Percentiles rank a stretch among this genome's conserved stretches.
phyloP scores from a whole-genome alignment of 331 rosid species.

The Prunus yedoensis region DNA sequence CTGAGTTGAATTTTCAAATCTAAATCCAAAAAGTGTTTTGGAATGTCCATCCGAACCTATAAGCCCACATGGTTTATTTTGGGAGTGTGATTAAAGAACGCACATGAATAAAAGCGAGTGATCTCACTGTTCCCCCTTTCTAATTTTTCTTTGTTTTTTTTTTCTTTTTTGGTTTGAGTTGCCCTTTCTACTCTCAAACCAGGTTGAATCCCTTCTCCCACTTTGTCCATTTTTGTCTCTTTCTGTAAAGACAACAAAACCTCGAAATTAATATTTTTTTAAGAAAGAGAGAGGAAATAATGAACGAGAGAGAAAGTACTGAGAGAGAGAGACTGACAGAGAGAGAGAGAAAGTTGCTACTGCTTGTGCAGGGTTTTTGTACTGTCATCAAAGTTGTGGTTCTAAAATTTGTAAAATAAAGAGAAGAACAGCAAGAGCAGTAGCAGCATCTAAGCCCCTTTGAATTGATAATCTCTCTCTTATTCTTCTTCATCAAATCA shows the following conservation, averaged over 20 bases:
- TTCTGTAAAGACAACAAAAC: conserved; percentile 19
- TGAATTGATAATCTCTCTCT: not conserved
- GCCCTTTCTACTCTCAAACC: not conserved
- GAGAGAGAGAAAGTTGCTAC: not conserved
- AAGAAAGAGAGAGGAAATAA: not conserved
- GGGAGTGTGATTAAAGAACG: not conserved
- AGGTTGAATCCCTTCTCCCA: conserved; percentile 3
- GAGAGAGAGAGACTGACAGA: not conserved
- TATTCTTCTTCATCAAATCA: not conserved
- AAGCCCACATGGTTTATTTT: not conserved
- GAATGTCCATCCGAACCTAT: no score
- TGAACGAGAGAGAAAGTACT: not conserved
- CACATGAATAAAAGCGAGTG: not conserved
- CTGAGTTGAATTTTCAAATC: no score
- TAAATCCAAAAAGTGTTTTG: no score
- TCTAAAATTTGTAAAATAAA: not conserved
- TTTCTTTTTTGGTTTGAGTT: not conserved
- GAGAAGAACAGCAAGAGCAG: not conserved
- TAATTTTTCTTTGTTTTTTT: not conserved
- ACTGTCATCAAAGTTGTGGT: conserved; percentile 19
- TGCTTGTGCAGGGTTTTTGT: conserved; percentile 11
- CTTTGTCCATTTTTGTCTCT: conserved; percentile 3
- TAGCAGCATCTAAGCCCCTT: not conserved
- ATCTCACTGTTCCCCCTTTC: not conserved
- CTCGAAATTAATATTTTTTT: not conserved